Evolutionary conservation across 1,139 yeast species (phyloP).

Genomic region (Dujonia santamariae): DNA sequence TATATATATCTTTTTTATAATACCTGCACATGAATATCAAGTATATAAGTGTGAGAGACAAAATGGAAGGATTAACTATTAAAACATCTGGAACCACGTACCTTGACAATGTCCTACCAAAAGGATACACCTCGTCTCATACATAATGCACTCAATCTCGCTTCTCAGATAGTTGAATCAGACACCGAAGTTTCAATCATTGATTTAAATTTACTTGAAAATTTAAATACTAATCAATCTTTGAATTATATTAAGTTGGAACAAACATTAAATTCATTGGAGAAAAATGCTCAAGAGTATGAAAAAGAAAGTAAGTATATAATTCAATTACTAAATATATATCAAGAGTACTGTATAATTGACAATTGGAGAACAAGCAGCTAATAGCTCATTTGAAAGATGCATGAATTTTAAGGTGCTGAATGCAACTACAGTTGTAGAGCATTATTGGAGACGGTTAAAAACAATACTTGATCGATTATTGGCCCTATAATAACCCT

Average conservation of each 20-base stretch:
- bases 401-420: not conserved
- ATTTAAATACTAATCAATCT: slow-evolving; percentile 56
- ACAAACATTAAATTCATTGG: slow-evolving; percentile 39
- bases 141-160: slow-evolving; percentile 27
- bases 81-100: no score
- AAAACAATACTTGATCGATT: no score
- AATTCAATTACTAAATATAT: no score
- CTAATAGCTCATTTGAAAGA: no score
- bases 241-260: slow-evolving; percentile 55
- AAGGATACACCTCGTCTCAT: slow-evolving; percentile 31
- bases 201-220: slow-evolving; percentile 51
- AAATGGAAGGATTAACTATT: no score
- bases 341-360: not conserved
- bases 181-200: slow-evolving; percentile 54
- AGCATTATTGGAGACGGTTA: no score
- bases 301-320: slow-evolving; percentile 29
- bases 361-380: no score
- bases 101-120: slow-evolving; percentile 12
- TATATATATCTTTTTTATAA: no score
- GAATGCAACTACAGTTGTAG: no score
- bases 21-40: no score
- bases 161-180: slow-evolving; percentile 39
- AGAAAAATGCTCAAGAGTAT: slow-evolving; percentile 29
- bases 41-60: no score
- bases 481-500: no score